Percentiles rank a stretch among this genome's conserved stretches.
Conservation (phyloP, 2,329 filamentous ascomycete species). For the Penicillium sp. region DNA sequence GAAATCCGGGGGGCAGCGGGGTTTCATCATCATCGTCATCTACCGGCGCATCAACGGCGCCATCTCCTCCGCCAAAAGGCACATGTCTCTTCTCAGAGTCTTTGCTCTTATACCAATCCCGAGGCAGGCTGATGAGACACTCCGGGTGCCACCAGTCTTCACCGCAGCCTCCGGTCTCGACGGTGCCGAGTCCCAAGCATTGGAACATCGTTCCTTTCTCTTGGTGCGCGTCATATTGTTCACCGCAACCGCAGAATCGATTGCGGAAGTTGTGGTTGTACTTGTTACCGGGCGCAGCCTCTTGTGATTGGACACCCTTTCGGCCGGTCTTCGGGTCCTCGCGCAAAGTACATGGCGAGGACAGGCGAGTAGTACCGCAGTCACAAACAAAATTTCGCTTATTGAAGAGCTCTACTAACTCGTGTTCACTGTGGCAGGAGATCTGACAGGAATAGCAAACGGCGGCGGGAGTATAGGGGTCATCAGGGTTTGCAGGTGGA, state of each 20-base stretch:
- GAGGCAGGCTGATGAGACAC: conserved; percentile 77
- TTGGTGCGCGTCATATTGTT: conserved; percentile 81
- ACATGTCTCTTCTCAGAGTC: conserved; percentile 19
- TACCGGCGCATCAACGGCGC: conserved; percentile 11
- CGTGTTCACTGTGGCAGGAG: conserved; percentile 93
- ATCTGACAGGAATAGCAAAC: conserved; percentile 97
- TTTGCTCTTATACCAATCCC: conserved; percentile 57
- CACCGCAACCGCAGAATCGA: conserved; percentile 82
- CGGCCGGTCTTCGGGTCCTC: conserved; percentile 69
- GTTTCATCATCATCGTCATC: conserved; percentile 51
- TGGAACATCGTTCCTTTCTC: conserved; percentile 99
- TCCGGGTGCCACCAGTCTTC: conserved; percentile 98
- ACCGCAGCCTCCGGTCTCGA: conserved; percentile 82
- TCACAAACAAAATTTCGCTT: conserved; percentile 97
- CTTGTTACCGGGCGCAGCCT: conserved; percentile 67
- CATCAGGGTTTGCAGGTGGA: conserved; percentile 61
- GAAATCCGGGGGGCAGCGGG: conserved; percentile 81
- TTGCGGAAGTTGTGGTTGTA: conserved; percentile 98
- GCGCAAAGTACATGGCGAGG: conserved; percentile 72
- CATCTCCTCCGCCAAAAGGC: conserved; percentile 30
- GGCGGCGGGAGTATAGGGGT: conserved; percentile 70
- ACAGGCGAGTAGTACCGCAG: conserved; percentile 82
- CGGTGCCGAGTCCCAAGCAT: conserved; percentile 78
- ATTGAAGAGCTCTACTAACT: conserved; percentile 89
- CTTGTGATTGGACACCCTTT: conserved; percentile 77